Conservation (phyloP, 1,284 basidiomycete species). For the Flammula alnicola region DNA sequence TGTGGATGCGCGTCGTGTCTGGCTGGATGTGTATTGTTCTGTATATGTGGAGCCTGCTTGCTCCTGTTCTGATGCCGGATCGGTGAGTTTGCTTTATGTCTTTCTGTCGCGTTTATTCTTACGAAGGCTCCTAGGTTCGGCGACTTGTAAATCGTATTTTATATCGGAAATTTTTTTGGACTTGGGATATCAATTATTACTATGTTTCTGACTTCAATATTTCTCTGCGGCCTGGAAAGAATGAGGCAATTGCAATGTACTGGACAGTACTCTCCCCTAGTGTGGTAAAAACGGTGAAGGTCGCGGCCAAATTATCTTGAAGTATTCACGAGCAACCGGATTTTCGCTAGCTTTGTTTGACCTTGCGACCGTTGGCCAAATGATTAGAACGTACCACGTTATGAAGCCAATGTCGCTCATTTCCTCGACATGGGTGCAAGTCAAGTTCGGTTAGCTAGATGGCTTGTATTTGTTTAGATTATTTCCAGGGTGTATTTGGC, state of each 20-base stretch:
- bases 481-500: slow-evolving; percentile 25
- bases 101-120: background rate
- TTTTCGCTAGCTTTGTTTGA: too few species aligned
- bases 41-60: slow-evolving; percentile 90
- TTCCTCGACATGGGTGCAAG: slow-evolving; percentile 25
- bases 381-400: too few species aligned
- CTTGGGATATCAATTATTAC: too few species aligned
- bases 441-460: slow-evolving; percentile 26
- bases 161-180: background rate
- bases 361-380: too few species aligned
- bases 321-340: too few species aligned
- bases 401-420: too few species aligned
- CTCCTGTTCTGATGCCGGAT: slow-evolving; percentile 89
- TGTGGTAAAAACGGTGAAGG: too few species aligned
- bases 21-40: slow-evolving; percentile 93
- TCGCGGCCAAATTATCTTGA: too few species aligned
- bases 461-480: slow-evolving; percentile 29
- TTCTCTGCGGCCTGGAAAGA: too few species aligned
- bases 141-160: slow-evolving; percentile 7
- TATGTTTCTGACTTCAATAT: too few species aligned
- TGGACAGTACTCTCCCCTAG: too few species aligned
- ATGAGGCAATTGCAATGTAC: too few species aligned
- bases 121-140: slow-evolving; percentile 7
- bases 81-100: slow-evolving; percentile 55
- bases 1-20: slow-evolving; percentile 99